A percentile compares a stretch with the other conserved stretches of the same genome.
phyloP scores from a whole-genome alignment of 23 red algal species.

The Gracilaria vermiculophylla region DNA sequence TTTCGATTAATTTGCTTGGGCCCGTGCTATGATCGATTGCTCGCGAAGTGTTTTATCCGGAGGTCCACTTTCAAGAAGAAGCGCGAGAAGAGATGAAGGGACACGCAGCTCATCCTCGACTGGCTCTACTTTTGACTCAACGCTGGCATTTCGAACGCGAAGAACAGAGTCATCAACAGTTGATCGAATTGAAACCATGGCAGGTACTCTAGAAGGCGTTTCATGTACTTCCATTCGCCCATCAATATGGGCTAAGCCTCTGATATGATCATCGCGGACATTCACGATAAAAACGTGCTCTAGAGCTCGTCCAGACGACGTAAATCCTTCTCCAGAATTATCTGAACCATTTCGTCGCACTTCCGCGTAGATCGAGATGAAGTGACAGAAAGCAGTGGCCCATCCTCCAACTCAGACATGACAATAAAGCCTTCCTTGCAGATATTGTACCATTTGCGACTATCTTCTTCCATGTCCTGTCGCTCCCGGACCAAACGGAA shows the following conservation, averaged over 20 bases:
- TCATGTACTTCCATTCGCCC: constrained; percentile 32
- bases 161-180: not conserved
- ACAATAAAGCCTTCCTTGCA: not conserved
- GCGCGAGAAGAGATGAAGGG: constrained; percentile 22
- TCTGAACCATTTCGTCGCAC: not conserved
- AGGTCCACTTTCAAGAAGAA: constrained; percentile 53
- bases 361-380: not conserved
- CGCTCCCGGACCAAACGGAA: not conserved
- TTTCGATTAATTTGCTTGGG: constrained; percentile 87
- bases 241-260: constrained; percentile 18
- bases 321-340: not conserved
- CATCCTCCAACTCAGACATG: not conserved
- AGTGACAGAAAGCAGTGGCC: not conserved
- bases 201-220: constrained; percentile 33
- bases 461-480: not conserved
- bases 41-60: constrained; percentile 73
- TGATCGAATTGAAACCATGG: constrained; percentile 12
- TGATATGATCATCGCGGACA: constrained; percentile 39
- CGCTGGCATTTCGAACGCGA: not conserved
- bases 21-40: constrained; percentile 70
- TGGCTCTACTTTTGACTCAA: not conserved
- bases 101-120: not conserved
- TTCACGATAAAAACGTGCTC: no score
- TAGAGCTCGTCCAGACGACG: not conserved
- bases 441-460: not conserved